Evolutionary conservation across 805 yeast species (phyloP).

Genomic region (Wickerhamiella vanderwaltii): DNA sequence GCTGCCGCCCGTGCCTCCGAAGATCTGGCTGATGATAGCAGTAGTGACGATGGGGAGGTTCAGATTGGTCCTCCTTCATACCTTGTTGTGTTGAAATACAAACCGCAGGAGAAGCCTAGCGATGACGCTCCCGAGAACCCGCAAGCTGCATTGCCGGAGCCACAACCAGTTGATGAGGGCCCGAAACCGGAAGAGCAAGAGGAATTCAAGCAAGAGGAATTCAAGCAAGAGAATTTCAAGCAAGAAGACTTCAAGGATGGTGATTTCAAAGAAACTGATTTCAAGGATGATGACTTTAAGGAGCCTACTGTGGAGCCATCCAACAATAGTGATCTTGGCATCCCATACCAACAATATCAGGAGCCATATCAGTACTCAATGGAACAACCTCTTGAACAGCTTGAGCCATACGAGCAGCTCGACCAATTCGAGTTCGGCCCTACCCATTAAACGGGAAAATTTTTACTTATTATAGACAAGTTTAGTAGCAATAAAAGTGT

Average conservation of each 20-base stretch:
- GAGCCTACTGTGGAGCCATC: not conserved
- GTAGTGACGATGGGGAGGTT: constrained; percentile 3
- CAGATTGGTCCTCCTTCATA: not conserved
- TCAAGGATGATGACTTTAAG: constrained; percentile 5
- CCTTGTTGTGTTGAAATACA: constrained; percentile 2
- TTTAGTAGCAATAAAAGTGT: no score
- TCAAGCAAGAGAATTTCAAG: no score
- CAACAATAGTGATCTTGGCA: not conserved
- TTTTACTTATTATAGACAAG: constrained; percentile 5
- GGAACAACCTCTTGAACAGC: constrained; percentile 5
- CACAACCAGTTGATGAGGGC: no score
- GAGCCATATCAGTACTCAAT: constrained; percentile 3
- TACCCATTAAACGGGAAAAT: constrained; percentile 3
- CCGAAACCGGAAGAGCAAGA: no score
- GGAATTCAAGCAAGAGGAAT: no score
- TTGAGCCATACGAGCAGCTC: constrained; percentile 5
- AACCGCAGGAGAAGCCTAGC: not conserved
- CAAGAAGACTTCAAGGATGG: no score
- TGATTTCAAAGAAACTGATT: not conserved
- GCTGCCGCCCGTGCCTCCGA: not conserved
- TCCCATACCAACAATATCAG: constrained; percentile 7
- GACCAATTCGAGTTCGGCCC: constrained; percentile 4
- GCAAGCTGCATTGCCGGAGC: no score
- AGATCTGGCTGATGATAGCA: not conserved
- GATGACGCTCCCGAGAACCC: no score